Evolutionary conservation across 495 filamentous ascomycete genomes (phyloP).

Genomic region (Lophium mytilinum): DNA sequence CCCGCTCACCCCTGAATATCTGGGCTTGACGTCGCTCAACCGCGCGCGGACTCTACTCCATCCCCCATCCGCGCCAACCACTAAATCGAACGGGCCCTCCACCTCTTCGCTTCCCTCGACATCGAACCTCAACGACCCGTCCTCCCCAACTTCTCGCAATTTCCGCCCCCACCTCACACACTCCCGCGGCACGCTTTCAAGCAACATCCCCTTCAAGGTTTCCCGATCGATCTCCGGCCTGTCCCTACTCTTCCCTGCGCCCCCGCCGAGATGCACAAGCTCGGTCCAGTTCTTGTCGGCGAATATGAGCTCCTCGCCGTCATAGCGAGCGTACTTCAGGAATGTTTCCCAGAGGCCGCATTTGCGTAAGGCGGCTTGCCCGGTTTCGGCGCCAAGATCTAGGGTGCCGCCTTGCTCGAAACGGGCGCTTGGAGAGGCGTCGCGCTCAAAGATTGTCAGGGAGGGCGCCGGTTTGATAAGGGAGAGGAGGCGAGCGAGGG

Average conservation of each 20-base stretch:
- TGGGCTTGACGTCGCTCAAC: neutral
- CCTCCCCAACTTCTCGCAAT: slow-evolving; percentile 14
- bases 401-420: slow-evolving; percentile 45
- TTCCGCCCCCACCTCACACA: slow-evolving; percentile 8
- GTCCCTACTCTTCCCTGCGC: neutral
- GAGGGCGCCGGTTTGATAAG: slow-evolving; percentile 36
- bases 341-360: slow-evolving; percentile 46
- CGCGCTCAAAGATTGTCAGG: slow-evolving; percentile 48
- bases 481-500: slow-evolving; percentile 49
- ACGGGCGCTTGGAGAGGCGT: slow-evolving; percentile 31
- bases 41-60: neutral
- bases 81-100: neutral
- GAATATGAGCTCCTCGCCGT: slow-evolving; percentile 35
- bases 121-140: slow-evolving; percentile 23
- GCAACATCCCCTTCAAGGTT: slow-evolving; percentile 11
- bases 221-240: slow-evolving; percentile 21
- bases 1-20: neutral
- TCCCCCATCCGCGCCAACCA: neutral
- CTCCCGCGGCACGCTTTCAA: slow-evolving; percentile 9
- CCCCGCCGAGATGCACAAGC: slow-evolving; percentile 19
- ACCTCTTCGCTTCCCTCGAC: too few relatives aligned
- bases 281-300: slow-evolving; percentile 30
- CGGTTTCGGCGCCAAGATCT: slow-evolving; percentile 46
- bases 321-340: slow-evolving; percentile 33
- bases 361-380: slow-evolving; percentile 45